A percentile compares a stretch with the other conserved stretches of the same genome.
Evolutionary conservation across 2,329 filamentous ascomycete species (phyloP).

Genomic region (Fusarium burgessii): DNA sequence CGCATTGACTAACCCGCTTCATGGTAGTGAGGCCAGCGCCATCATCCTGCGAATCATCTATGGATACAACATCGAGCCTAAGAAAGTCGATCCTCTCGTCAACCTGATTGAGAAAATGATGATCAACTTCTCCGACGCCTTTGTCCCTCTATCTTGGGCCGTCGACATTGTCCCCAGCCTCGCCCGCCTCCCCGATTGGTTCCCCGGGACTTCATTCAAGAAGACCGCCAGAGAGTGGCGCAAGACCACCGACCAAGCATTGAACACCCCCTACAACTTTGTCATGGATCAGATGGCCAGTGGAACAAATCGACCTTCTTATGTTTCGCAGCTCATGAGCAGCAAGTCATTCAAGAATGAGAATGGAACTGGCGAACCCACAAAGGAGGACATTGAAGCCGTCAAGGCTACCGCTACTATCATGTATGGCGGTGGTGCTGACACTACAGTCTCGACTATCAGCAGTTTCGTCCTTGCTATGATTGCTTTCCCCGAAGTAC

Average conservation of each 20-base stretch:
- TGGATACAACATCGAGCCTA: slow-evolving; percentile 50
- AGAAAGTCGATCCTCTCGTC: slow-evolving; percentile 49
- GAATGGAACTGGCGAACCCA: slow-evolving; percentile 1
- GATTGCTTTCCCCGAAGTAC: slow-evolving; percentile 39
- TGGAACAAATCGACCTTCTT: slow-evolving; percentile 38
- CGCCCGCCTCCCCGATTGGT: slow-evolving; percentile 46
- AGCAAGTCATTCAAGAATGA: slow-evolving; percentile 28
- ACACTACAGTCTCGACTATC: slow-evolving; percentile 47
- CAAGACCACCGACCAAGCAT: slow-evolving; percentile 24
- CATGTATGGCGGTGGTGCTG: slow-evolving; percentile 48
- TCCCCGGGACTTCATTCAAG: slow-evolving; percentile 50
- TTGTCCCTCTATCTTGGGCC: slow-evolving; percentile 49
- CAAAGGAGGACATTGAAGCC: slow-evolving; percentile 38
- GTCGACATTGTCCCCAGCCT: slow-evolving; percentile 51
- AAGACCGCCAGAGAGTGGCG: slow-evolving; percentile 46
- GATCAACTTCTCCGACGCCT: slow-evolving; percentile 45
- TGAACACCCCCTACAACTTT: slow-evolving; percentile 49
- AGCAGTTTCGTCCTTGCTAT: slow-evolving; percentile 46
- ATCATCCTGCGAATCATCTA: slow-evolving; percentile 48
- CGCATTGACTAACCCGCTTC: neutral
- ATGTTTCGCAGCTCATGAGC: slow-evolving; percentile 45
- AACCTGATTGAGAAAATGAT: slow-evolving; percentile 47
- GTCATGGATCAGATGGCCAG: slow-evolving; percentile 45
- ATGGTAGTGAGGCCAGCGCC: slow-evolving; percentile 45
- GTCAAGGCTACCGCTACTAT: slow-evolving; percentile 44